Base-by-base conservation (phyloP, 1,139 yeast genomes). In the Pichia sp. region DNA sequence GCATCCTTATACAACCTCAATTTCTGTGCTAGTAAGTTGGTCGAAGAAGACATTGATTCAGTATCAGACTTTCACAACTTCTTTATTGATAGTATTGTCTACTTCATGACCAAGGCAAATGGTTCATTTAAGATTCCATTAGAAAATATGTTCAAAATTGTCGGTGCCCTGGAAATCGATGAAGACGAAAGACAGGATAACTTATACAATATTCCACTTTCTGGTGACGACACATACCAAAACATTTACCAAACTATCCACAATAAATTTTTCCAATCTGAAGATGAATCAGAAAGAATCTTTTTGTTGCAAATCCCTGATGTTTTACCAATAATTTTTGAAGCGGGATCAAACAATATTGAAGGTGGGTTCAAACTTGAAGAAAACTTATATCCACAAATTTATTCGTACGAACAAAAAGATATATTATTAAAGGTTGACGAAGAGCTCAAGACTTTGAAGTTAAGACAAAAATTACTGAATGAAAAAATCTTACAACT, bases 331-430 rank as follows among this genome's bases (percentile, higher is more conserved):
- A 56, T 77, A 21, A 53, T 69, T 2, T 56, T 75, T 27, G 63
- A 62, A 15, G 49, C 58, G 1, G 66, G 65, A 2, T 70, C 70
- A 24, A 65, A 68, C 6, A 67, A 68, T 14, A 59, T 63, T 22
- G 41, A 56, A 17, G 60, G 65, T 4, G 76, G 76, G 0, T 58
- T 74, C 39, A 57, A 58, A 12, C 42, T 73, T 17, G 67, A 68
- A 2, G 60, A 64, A 5, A 53, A 52, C 14, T 70, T 76, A 57
- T 75, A 71, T 47, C 81, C 81, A 0, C 76, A 73, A 46, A 60
- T 77, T 8, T 76, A 72, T 55, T 61, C 73, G 0, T 61, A 64
- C 30, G 54, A 56, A 18, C 45, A 53, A 22, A 42, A 32, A 21
- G 32, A 46, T 20, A 35, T 60, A 7, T 48, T 62, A 9, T 45